phyloP scores from a whole-genome alignment of 441 rosid genomes.

The Codiaeum variegatum region DNA sequence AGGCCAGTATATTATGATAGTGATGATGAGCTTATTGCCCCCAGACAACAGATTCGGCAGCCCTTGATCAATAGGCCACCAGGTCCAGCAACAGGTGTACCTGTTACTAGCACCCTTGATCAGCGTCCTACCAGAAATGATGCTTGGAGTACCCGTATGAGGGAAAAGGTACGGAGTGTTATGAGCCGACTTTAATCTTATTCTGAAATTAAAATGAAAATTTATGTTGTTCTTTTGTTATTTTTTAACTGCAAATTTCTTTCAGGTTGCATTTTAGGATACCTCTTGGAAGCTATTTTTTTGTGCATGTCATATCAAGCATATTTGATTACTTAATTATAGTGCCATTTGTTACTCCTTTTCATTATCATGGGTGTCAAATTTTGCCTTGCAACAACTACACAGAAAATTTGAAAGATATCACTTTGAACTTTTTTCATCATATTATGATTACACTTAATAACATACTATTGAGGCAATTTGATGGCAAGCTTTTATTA shows the following conservation, averaged over 20 bases:
- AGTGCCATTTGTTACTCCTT: not conserved
- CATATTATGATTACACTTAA: not conserved
- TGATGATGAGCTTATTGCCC: constrained; percentile 73
- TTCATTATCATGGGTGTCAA: not conserved
- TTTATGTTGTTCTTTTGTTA: not conserved
- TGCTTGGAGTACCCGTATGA: constrained; percentile 98
- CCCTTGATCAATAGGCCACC: constrained; percentile 77
- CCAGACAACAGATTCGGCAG: constrained; percentile 77
- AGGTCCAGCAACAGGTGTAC: constrained; percentile 65
- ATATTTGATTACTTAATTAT: not conserved
- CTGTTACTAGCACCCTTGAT: constrained; percentile 71
- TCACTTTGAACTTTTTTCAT: too few species aligned
- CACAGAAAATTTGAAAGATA: not conserved
- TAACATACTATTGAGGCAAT: not conserved
- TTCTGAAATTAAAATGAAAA: not conserved
- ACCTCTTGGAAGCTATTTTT: not conserved
- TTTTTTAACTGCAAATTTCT: not conserved
- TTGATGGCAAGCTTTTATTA: too few species aligned
- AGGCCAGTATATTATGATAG: constrained; percentile 79
- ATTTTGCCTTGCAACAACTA: not conserved
- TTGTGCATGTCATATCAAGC: not conserved
- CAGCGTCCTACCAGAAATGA: constrained; percentile 89
- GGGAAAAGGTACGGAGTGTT: constrained; percentile 69
- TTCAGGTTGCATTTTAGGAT: not conserved
- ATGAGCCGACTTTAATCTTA: not conserved